Evolutionary conservation across 345 rosid genomes (phyloP), one percentile per base, ranked within the genome.

Genomic region (Lumnitzera racemosa): DNA sequence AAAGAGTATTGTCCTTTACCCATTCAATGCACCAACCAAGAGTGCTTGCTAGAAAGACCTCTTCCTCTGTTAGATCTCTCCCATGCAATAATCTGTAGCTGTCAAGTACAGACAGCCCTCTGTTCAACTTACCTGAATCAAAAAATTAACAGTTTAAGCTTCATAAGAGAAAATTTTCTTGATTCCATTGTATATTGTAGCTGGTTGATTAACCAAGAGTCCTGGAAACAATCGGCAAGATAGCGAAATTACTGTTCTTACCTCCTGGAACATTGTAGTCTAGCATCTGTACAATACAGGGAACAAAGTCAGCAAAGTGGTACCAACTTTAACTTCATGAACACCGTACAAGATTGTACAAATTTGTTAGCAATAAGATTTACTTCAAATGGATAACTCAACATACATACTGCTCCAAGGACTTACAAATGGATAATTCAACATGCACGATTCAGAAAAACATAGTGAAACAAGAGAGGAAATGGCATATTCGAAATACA

Each of bases 181-280:
- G n/a, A 49, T 14, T 49, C 52, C 4, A 5, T 17, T n/a, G 55
- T 6, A 13, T 1, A 17, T 9, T 52, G 10, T 12, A 14, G 20
- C 55, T 12, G 55, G 16, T 16, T 24, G 16, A 24, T 16, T n/a
- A n/a, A 9, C 55, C 12, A 27, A 27, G 12, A 12, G 24, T 15
- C 24, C 13, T 16, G 12, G 24, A 52, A 10, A 13, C 12, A 14
- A 13, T 48, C 27, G 62, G 27, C 43, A 16, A 36, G 20, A 59
- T 24, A 53, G 3, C 46, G 63, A 46, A 12, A 54, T 61, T 20
- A 49, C 43, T 24, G 20, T 51, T 67, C 73, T 61, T 68, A 89
- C 98, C 96, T 78, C 99, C 97, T 23, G 86, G 89, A 41, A 90
- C 99, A 65, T 81, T 90, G 81, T 94, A 90, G 58, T 86, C 91